A percentile compares a stretch with the other conserved stretches of the same genome.
Conservation (phyloP, 2,329 filamentous ascomycete genomes). For the Talaromyces sp. region DNA sequence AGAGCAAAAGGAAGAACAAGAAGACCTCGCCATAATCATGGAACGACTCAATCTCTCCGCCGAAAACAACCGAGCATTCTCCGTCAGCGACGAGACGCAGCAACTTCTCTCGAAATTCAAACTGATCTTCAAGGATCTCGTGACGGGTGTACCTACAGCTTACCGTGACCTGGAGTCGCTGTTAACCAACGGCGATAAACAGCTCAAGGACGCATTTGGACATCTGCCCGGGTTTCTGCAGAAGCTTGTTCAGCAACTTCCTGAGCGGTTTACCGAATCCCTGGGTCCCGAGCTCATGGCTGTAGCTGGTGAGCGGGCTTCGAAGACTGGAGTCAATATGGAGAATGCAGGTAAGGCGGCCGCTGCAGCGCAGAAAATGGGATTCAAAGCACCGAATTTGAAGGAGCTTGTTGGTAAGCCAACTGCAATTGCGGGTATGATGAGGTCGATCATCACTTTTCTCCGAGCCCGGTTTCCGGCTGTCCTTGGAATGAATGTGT, state of each 20-base stretch:
- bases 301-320: slow-evolving; percentile 62
- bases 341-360: slow-evolving; percentile 45
- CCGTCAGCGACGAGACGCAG: slow-evolving; percentile 77
- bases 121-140: slow-evolving; percentile 82
- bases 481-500: slow-evolving; percentile 83
- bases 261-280: slow-evolving; percentile 71
- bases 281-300: slow-evolving; percentile 80
- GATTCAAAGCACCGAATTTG: slow-evolving; percentile 66
- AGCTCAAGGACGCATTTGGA: slow-evolving; percentile 61
- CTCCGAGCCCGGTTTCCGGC: slow-evolving; percentile 85
- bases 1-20: slow-evolving; percentile 57
- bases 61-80: slow-evolving; percentile 80
- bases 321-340: slow-evolving; percentile 57
- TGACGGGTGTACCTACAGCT: slow-evolving; percentile 89
- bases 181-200: slow-evolving; percentile 60
- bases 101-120: slow-evolving; percentile 82
- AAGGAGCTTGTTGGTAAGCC: slow-evolving; percentile 81
- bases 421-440: slow-evolving; percentile 76
- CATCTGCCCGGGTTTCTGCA: slow-evolving; percentile 74
- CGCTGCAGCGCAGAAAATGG: slow-evolving; percentile 63
- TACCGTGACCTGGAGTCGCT: slow-evolving; percentile 80
- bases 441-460: slow-evolving; percentile 87
- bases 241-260: slow-evolving; percentile 80
- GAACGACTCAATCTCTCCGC: slow-evolving; percentile 80
- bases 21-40: slow-evolving; percentile 74